A percentile compares a stretch with the other conserved stretches of the same genome.
These are phyloP conservation scores for Brassica cretica DNA, from an alignment of 345 rosid species.

Conservation along the genomic window DNA sequence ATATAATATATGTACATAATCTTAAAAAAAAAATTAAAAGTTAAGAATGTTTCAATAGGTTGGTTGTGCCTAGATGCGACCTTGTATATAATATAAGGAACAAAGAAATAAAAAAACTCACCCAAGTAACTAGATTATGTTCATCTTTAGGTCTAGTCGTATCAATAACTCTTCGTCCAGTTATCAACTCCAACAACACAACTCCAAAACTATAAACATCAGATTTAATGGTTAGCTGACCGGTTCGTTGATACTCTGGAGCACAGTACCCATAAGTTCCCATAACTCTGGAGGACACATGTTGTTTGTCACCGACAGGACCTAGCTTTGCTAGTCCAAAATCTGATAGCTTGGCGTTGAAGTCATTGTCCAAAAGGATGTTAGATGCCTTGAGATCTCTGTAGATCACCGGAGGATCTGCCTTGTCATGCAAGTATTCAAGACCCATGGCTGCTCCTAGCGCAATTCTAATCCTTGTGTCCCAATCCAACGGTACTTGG, in stretches of 20 bases:
- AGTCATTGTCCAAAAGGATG: slow-evolving; percentile 64
- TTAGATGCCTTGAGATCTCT: slow-evolving; percentile 89
- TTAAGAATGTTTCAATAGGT: neutral
- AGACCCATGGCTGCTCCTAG: slow-evolving; percentile 79
- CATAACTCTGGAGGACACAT: slow-evolving; percentile 93
- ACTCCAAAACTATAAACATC: slow-evolving; percentile 97
- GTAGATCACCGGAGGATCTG: slow-evolving; percentile 88
- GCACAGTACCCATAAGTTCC: slow-evolving; percentile 98
- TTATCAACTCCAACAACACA: slow-evolving; percentile 81
- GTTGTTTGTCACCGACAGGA: slow-evolving; percentile 75
- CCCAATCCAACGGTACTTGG: slow-evolving; percentile 75
- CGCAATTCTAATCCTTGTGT: slow-evolving; percentile 76
- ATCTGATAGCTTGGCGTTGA: slow-evolving; percentile 84
- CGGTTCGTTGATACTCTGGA: slow-evolving; percentile 92
- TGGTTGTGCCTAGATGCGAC: neutral
- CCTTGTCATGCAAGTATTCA: slow-evolving; percentile 86
- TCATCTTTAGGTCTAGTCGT: slow-evolving; percentile 56
- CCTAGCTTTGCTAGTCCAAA: slow-evolving; percentile 98
- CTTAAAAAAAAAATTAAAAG: neutral
- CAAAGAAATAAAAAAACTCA: slow-evolving; percentile 29
- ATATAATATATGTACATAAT: too few relatives aligned
- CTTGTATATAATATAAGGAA: neutral
- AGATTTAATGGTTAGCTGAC: slow-evolving; percentile 77
- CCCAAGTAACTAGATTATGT: slow-evolving; percentile 88
- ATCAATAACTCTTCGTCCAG: slow-evolving; percentile 79